Evolutionary conservation across 2,329 filamentous ascomycete species (phyloP).

Genomic region (Trichoderma sp.): DNA sequence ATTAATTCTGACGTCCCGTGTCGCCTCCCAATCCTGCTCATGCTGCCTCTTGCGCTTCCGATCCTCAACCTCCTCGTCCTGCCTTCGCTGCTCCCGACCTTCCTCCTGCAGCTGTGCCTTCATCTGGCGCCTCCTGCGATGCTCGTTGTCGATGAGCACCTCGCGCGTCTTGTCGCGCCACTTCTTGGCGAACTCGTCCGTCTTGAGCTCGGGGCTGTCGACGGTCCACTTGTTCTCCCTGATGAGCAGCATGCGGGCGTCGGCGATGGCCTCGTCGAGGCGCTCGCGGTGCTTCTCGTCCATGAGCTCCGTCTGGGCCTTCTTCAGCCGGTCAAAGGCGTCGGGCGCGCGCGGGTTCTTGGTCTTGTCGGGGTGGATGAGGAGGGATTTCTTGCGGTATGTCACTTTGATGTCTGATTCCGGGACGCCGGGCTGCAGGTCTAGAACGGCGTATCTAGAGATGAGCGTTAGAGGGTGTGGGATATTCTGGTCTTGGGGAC

Average conservation of each 20-base stretch:
- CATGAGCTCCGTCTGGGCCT: conserved; percentile 86
- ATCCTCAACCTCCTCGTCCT: conserved; percentile 80
- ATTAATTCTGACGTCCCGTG: conserved; percentile 84
- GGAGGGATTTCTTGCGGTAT: conserved; percentile 96
- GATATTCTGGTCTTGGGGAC: not conserved
- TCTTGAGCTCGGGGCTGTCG: conserved; percentile 84
- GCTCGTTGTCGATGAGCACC: conserved; percentile 91
- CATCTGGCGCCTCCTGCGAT: conserved; percentile 77
- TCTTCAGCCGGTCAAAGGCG: conserved; percentile 94
- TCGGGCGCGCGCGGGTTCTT: conserved; percentile 87
- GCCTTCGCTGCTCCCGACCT: conserved; percentile 80
- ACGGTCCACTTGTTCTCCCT: conserved; percentile 92
- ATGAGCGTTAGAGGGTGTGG: not conserved
- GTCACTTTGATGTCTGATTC: conserved; percentile 93
- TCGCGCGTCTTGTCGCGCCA: conserved; percentile 90
- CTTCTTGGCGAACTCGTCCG: conserved; percentile 75
- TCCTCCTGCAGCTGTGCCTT: conserved; percentile 98
- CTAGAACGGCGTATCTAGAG: conserved; percentile 82
- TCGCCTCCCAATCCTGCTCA: conserved; percentile 94
- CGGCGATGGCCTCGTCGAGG: conserved; percentile 92
- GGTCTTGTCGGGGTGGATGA: conserved; percentile 99
- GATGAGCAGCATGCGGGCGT: conserved; percentile 92
- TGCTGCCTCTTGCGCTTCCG: conserved; percentile 87
- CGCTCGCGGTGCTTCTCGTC: conserved; percentile 88
- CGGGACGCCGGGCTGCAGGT: conserved; percentile 90